A percentile compares a stretch with the other conserved stretches of the same genome.
Evolutionary conservation across 441 rosid genomes (phyloP).

Genomic region (Sinapis alba): DNA sequence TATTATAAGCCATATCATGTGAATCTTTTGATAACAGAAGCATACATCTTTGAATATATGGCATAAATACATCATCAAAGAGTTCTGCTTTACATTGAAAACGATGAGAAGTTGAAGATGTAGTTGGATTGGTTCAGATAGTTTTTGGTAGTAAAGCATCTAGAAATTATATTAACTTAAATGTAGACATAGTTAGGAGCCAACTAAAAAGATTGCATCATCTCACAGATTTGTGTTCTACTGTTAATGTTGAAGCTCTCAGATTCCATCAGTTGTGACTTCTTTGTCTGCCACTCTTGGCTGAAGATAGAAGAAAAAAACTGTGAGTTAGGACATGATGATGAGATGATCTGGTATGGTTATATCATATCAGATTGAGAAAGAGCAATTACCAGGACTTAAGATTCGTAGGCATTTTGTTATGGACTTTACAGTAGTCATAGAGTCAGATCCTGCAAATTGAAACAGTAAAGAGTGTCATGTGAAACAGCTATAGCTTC

Average conservation of each 20-base stretch:
- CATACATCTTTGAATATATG: background rate
- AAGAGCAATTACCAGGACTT: slow-evolving; percentile 56
- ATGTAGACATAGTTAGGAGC: background rate
- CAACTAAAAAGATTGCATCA: slow-evolving; percentile 8
- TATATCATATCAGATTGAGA: background rate
- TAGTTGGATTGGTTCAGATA: background rate
- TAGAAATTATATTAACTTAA: background rate
- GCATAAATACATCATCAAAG: background rate
- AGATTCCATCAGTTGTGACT: background rate
- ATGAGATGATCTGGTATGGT: background rate
- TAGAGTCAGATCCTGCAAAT: slow-evolving; percentile 53
- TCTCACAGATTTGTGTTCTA: background rate
- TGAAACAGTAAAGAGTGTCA: background rate
- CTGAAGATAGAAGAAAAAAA: slow-evolving; percentile 42
- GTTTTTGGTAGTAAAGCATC: background rate
- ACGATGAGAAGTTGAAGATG: background rate
- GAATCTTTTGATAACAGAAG: background rate
- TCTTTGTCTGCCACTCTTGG: slow-evolving; percentile 37
- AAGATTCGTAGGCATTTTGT: slow-evolving; percentile 59
- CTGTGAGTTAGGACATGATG: background rate
- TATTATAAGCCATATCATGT: background rate
- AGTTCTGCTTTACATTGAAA: background rate
- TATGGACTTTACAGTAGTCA: slow-evolving; percentile 57
- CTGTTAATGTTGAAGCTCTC: background rate
- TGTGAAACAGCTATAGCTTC: background rate